These are phyloP conservation scores for Kappamyces sp. DNA, from an alignment of 192 early-diverging fungal genomes.

Conservation along the genomic window DNA sequence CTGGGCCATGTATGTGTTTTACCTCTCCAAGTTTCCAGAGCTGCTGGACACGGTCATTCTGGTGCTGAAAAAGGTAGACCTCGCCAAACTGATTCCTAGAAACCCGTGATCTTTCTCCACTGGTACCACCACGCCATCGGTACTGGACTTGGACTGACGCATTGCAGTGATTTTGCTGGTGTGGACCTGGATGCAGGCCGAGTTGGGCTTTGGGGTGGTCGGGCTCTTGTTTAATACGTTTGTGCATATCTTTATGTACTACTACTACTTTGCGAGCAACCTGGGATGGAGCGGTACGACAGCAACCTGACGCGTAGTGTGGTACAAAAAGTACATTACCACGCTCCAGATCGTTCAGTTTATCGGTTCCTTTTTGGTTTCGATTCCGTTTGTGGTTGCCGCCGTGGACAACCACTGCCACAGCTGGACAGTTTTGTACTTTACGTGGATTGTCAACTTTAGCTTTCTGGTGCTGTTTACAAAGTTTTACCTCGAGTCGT, in stretches of 20 bases:
- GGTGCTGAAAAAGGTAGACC: constrained; percentile 41
- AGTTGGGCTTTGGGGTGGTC: constrained; percentile 28
- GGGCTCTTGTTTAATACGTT: constrained; percentile 44
- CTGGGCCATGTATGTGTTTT: constrained; percentile 44
- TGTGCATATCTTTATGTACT: constrained; percentile 50
- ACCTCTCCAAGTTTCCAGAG: constrained; percentile 43
- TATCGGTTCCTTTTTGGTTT: constrained; percentile 35
- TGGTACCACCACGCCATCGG: constrained; percentile 50
- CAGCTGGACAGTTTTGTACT: constrained; percentile 23
- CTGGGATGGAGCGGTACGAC: constrained; percentile 19
- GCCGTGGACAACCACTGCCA: constrained; percentile 19
- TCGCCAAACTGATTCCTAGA: constrained; percentile 16
- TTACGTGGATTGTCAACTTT: constrained; percentile 33
- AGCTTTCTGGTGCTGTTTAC: constrained; percentile 41
- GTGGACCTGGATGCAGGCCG: constrained; percentile 41
- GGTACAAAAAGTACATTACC: constrained; percentile 49
- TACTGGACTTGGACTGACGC: too few relatives aligned
- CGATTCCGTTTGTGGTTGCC: constrained; percentile 27
- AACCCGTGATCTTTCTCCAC: constrained; percentile 47
- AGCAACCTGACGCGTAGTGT: constrained; percentile 15
- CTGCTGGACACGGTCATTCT: constrained; percentile 47
- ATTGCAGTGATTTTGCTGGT: constrained; percentile 40
- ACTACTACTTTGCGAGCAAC: constrained; percentile 39
- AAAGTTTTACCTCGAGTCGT: constrained; percentile 34
- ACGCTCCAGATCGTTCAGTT: constrained; percentile 45